A percentile compares a stretch with the other conserved stretches of the same genome.
These are phyloP conservation scores for Gentiana macrophylla DNA, from an alignment of 257 asterid genomes.

Conservation along the genomic window DNA sequence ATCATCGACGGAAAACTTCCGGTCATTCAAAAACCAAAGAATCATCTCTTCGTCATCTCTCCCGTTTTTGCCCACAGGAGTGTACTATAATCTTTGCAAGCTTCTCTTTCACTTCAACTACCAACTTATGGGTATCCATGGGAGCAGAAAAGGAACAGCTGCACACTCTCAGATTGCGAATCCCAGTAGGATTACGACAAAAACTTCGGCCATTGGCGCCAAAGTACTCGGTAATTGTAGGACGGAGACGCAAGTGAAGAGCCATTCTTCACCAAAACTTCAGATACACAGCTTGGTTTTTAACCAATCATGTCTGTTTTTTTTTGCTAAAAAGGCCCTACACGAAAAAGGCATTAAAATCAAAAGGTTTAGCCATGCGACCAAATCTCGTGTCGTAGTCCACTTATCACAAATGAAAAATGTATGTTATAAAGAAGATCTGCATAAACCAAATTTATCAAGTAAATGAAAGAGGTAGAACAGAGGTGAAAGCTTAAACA, in stretches of 20 bases:
- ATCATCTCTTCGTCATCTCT: constrained; percentile 93
- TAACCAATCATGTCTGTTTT: too few relatives aligned
- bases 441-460: too few relatives aligned
- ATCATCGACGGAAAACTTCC: constrained; percentile 62
- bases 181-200: constrained; percentile 1
- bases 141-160: constrained; percentile 9
- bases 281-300: not conserved
- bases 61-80: constrained; percentile 82
- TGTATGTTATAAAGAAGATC: too few relatives aligned
- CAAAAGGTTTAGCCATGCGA: too few relatives aligned
- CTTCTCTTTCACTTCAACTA: constrained; percentile 66
- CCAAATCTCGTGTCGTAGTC: too few relatives aligned
- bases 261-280: constrained; percentile 8
- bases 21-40: constrained; percentile 83
- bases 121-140: constrained; percentile 32
- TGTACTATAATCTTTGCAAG: constrained; percentile 50
- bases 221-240: constrained; percentile 4
- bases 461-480: too few relatives aligned
- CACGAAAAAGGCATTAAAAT: too few relatives aligned
- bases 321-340: too few relatives aligned
- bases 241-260: constrained; percentile 10
- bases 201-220: not conserved
- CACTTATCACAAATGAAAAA: too few relatives aligned
- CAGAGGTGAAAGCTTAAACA: too few relatives aligned
- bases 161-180: not conserved